Conservation (phyloP, 768 basidiomycete species). For the Suillus alpinus region DNA sequence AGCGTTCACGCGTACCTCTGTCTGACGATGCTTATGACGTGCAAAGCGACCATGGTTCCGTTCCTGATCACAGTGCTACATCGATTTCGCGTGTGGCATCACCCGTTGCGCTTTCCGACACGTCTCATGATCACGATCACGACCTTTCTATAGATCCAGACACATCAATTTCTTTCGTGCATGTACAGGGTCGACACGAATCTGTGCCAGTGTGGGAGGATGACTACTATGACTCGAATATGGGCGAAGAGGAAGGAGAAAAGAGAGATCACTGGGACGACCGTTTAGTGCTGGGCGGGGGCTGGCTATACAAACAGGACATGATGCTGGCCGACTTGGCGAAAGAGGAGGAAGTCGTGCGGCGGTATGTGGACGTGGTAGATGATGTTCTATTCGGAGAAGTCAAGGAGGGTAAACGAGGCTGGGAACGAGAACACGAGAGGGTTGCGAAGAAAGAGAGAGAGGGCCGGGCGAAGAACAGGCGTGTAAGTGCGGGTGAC, state of each 20-base stretch:
- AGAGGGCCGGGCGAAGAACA: slow-evolving; percentile 35
- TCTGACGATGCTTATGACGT: slow-evolving; percentile 82
- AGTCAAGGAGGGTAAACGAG: slow-evolving; percentile 43
- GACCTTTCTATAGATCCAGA: slow-evolving; percentile 47
- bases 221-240: slow-evolving; percentile 38
- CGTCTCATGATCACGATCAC: slow-evolving; percentile 26
- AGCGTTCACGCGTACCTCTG: slow-evolving; percentile 69
- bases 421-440: slow-evolving; percentile 47
- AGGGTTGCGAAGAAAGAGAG: slow-evolving; percentile 44
- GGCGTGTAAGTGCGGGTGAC: slow-evolving; percentile 30
- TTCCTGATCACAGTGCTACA: slow-evolving; percentile 30
- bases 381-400: slow-evolving; percentile 77
- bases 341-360: slow-evolving; percentile 57
- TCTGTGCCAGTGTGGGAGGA: slow-evolving; percentile 83
- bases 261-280: slow-evolving; percentile 81
- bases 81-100: slow-evolving; percentile 43
- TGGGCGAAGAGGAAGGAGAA: slow-evolving; percentile 48
- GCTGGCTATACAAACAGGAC: slow-evolving; percentile 79
- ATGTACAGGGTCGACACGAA: slow-evolving; percentile 62
- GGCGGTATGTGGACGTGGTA: slow-evolving; percentile 69
- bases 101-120: slow-evolving; percentile 41
- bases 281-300: slow-evolving; percentile 72
- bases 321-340: slow-evolving; percentile 49
- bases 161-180: slow-evolving; percentile 64
- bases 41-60: slow-evolving; percentile 62